Evolutionary conservation across 352 stramenopile species (phyloP), one percentile per base, ranked within the genome.

Genomic region (Phytophthora cryptogea): DNA sequence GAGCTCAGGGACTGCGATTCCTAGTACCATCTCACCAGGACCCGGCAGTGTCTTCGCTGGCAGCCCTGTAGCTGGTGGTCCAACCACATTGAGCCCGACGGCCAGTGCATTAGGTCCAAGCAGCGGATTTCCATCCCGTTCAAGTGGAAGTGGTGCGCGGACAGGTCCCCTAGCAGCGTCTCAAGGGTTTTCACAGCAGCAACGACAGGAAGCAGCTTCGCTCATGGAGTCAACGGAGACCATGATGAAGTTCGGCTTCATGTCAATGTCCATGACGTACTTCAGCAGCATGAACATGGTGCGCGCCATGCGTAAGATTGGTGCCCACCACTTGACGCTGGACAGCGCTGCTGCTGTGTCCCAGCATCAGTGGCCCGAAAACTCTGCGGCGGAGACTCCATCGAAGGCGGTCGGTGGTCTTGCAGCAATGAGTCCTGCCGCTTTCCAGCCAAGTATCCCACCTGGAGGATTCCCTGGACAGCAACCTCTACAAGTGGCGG

Each of bases 241-340:
- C 16, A 94, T 99, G 78, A 98, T 99, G 95, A 99, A 99, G 75
- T 99, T 99, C 65, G 95, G 95, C 30, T 99, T 99, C 74, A 98
- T 98, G 93, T 97, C 83, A 65, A 99, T 98, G 94, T 97, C 82
- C 43, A 97, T 99, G 86, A 98, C 95, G 8, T 99, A 98, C 76
- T 99, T 99, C 56, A 97, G 88, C 64, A 97, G 87, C 50, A 91
- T 98, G 66, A 98, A 98, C 78, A 98, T 98, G 92, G 94, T 98
- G 59, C 84, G 89, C 17, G 95, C 95, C n/a, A 98, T 98, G 92
- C 87, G 94, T 50, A 95, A 94, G 70, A 97, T 98, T 20, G 88
- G 88, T 16, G 87, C 90, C 4, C 88, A 94, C 37, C 90, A 98
- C 74, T 88, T 96, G 28, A 94, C 94, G 42, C 90, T 98, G 20